A percentile compares a stretch with the other conserved stretches of the same genome.
Evolutionary conservation across 169 alveolate species (phyloP).

Genomic region (Plasmodium gallinaceum): DNA sequence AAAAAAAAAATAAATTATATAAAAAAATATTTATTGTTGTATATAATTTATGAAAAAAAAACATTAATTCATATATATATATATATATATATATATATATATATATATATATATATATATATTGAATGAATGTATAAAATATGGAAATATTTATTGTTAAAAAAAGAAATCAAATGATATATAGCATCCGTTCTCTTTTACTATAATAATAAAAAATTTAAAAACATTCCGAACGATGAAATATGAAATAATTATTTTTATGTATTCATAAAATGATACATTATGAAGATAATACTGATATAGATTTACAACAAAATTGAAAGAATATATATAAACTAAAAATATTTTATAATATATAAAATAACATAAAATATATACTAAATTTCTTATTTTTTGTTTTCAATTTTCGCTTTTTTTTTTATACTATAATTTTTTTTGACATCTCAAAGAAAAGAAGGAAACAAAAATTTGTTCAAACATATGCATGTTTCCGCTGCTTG

Average conservation of each 20-base stretch:
- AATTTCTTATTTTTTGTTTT: not conserved
- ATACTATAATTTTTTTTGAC: not conserved
- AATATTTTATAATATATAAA: not conserved
- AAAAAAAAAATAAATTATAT: no score
- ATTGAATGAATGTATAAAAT: no score
- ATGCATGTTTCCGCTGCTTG: slow-evolving; percentile 21
- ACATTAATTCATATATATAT: no score
- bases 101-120: no score
- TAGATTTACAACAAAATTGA: not conserved
- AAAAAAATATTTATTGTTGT: no score
- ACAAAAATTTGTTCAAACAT: slow-evolving; percentile 13
- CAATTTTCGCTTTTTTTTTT: not conserved
- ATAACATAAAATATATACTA: not conserved
- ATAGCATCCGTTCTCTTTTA: no score
- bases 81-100: no score
- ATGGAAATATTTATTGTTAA: no score
- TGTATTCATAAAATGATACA: not conserved
- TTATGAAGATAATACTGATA: not conserved
- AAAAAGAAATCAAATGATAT: no score
- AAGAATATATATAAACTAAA: not conserved
- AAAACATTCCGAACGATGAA: not conserved
- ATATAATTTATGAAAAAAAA: no score
- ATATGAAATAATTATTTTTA: not conserved
- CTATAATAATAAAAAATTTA: no score
- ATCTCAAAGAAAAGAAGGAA: not conserved